Conservation (phyloP, 257 asterid genomes). For the Solanum commersonii region DNA sequence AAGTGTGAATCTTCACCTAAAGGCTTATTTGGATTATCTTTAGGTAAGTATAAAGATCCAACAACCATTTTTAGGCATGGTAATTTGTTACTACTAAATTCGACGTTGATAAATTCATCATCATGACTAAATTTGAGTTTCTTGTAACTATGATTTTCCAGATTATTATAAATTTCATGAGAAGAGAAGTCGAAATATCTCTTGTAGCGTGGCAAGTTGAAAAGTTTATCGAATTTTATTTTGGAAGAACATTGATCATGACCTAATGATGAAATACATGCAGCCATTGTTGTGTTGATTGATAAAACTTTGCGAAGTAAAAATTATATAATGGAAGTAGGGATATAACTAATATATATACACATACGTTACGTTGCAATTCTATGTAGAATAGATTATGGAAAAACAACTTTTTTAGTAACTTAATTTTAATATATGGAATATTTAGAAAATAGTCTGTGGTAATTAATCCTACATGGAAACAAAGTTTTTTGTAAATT, state of each 20-base stretch:
- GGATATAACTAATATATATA: not conserved
- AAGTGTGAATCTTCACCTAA: slow-evolving; percentile 27
- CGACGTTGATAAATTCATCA: too few relatives aligned
- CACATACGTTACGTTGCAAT: not conserved
- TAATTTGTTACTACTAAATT: not conserved
- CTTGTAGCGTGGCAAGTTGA: not conserved
- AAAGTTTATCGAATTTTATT: not conserved
- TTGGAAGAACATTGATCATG: not conserved
- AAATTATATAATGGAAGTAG: not conserved
- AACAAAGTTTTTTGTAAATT: not conserved
- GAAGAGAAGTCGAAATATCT: not conserved
- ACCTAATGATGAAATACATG: not conserved
- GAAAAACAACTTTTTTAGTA: not conserved
- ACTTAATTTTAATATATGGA: not conserved
- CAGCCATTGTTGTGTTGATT: not conserved
- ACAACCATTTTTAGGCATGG: not conserved
- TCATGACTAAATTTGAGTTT: not conserved
- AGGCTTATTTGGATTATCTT: not conserved
- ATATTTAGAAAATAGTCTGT: not conserved
- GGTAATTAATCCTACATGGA: not conserved
- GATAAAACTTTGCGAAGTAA: not conserved
- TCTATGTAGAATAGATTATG: not conserved
- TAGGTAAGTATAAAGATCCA: slow-evolving; percentile 2
- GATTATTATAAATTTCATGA: too few relatives aligned
- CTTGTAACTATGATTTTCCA: not conserved